phyloP scores from a whole-genome alignment of 306 rosid genomes.

The Begonia fuchsioides region DNA sequence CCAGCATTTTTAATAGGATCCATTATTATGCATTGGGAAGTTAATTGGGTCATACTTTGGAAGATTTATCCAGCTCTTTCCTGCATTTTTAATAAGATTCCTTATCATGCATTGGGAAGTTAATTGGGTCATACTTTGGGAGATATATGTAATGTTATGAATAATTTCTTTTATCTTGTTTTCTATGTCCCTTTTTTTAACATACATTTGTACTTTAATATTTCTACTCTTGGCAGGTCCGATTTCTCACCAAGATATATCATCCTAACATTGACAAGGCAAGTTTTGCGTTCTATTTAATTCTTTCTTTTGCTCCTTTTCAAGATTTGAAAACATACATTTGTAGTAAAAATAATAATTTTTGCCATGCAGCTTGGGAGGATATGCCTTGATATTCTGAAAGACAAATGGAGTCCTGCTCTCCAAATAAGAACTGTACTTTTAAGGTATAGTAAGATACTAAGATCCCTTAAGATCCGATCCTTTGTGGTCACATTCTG shows the following conservation, averaged over 20 bases:
- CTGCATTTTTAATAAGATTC: too few species aligned
- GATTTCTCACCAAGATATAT: conserved; percentile 89
- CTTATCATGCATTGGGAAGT: too few species aligned
- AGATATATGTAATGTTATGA: too few species aligned
- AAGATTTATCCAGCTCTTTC: too few species aligned
- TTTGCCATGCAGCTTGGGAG: conserved; percentile 11
- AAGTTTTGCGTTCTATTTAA: conserved; percentile 6
- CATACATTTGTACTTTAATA: conserved; percentile 4
- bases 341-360: conserved; percentile 2
- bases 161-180: not conserved
- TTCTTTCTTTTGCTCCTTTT: not conserved
- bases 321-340: not conserved
- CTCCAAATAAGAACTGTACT: conserved; percentile 18
- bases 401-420: conserved; percentile 21
- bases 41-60: too few species aligned
- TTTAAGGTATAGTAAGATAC: conserved; percentile 6
- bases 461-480: not conserved
- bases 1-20: too few species aligned
- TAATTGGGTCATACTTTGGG: too few species aligned
- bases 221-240: conserved; percentile 38
- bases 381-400: conserved; percentile 20
- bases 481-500: not conserved
- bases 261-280: conserved; percentile 99
- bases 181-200: conserved; percentile 6
- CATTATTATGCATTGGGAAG: too few species aligned